These are phyloP conservation scores for Diaporthe destruens DNA, from an alignment of 2,329 filamentous ascomycete genomes.

Conservation along the genomic window DNA sequence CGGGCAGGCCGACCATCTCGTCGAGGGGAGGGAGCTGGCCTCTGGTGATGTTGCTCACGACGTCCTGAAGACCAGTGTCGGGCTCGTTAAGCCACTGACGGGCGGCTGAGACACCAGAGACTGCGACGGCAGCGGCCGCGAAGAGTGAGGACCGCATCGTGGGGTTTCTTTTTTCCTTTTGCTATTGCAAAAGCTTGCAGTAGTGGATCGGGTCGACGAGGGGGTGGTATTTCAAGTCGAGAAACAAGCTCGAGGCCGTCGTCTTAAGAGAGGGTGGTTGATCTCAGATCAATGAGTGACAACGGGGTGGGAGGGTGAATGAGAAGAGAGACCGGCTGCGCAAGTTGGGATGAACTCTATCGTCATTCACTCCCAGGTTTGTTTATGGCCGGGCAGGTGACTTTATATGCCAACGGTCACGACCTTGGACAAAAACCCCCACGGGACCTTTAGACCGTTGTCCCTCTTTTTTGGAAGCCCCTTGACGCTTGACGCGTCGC, in stretches of 20 bases:
- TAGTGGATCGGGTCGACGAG: conserved; percentile 3
- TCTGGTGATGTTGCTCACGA: conserved; percentile 51
- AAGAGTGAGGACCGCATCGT: conserved; percentile 26
- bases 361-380: neutral
- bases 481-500: neutral
- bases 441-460: neutral
- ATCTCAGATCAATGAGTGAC: conserved; percentile 18
- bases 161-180: neutral
- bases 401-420: conserved; percentile 17
- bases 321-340: neutral
- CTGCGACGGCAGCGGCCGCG: conserved; percentile 16
- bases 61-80: conserved; percentile 59
- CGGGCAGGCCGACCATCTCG: conserved; percentile 62
- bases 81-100: conserved; percentile 49
- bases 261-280: neutral
- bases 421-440: neutral
- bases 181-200: conserved; percentile 4
- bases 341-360: conserved; percentile 30
- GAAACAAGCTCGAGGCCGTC: conserved; percentile 3
- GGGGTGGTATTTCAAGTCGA: neutral
- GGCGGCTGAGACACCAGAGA: conserved; percentile 23
- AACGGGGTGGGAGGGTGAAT: conserved; percentile 6
- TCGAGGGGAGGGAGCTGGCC: conserved; percentile 58
- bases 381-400: neutral
- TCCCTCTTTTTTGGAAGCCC: neutral